Evolutionary conservation across 2,329 filamentous ascomycete species (phyloP).

Genomic region (Bipolaris gigantea): DNA sequence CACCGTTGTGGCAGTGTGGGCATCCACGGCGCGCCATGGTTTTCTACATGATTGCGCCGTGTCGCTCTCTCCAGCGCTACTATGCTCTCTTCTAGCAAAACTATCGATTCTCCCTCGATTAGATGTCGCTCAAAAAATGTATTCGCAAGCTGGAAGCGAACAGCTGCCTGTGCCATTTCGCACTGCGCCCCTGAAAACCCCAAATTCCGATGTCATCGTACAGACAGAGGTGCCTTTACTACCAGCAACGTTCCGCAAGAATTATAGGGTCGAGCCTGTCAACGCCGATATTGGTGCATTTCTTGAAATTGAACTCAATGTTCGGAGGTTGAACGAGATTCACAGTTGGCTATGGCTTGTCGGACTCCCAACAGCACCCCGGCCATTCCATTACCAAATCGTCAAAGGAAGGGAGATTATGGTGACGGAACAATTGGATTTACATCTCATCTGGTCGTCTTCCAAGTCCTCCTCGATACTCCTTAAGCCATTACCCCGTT

Average conservation of each 20-base stretch:
- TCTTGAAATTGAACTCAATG: constrained; percentile 20
- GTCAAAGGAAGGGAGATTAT: constrained; percentile 27
- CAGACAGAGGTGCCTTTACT: constrained; percentile 8
- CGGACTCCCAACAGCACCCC: constrained; percentile 22
- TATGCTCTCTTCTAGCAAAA: not conserved
- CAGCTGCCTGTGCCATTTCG: constrained; percentile 17
- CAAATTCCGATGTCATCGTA: not conserved
- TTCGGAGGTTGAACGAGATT: constrained; percentile 20
- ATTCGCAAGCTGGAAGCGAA: not conserved
- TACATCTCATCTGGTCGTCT: constrained; percentile 27
- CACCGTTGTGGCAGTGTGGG: not conserved
- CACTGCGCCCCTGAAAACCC: constrained; percentile 2
- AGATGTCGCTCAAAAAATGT: not conserved
- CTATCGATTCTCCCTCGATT: not conserved
- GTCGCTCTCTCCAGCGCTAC: not conserved
- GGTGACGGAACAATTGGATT: constrained; percentile 25
- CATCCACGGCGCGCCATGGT: not conserved
- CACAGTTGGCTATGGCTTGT: constrained; percentile 26
- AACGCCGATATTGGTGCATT: constrained; percentile 16
- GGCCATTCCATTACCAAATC: constrained; percentile 24
- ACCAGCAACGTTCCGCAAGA: constrained; percentile 24
- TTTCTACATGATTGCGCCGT: not conserved
- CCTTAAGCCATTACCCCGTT: constrained; percentile 28
- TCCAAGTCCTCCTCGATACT: constrained; percentile 14
- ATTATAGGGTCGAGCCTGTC: constrained; percentile 19